Percentiles rank a stretch among this genome's conserved stretches.
These are phyloP conservation scores for Teunomyces tritomae DNA, from an alignment of 805 yeast species.

Conservation along the genomic window DNA sequence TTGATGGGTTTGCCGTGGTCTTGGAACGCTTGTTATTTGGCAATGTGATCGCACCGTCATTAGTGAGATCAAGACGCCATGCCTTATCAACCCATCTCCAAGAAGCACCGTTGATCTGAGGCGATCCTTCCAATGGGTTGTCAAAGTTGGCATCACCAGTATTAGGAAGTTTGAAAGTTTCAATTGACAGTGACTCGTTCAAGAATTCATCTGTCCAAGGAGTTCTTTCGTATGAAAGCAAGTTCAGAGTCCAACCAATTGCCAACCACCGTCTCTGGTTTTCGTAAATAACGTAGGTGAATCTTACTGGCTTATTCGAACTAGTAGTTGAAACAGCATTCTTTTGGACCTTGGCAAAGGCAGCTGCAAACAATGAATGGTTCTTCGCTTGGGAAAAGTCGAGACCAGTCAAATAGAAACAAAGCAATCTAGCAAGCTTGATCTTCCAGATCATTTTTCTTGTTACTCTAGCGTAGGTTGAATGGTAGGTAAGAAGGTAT, in stretches of 20 bases:
- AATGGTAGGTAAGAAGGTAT: constrained; percentile 76
- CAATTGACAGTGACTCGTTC: constrained; percentile 79
- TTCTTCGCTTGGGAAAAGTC: constrained; percentile 56
- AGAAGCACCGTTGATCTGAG: constrained; percentile 59
- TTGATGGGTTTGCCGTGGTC: constrained; percentile 65
- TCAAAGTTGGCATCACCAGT: constrained; percentile 40
- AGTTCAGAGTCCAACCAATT: constrained; percentile 94
- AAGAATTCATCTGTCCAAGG: constrained; percentile 97
- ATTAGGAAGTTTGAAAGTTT: constrained; percentile 76
- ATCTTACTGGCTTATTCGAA: constrained; percentile 55
- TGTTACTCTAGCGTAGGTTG: constrained; percentile 79
- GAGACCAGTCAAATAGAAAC: constrained; percentile 84
- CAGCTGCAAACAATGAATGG: constrained; percentile 52
- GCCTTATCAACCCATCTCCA: constrained; percentile 96
- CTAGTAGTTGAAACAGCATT: constrained; percentile 24
- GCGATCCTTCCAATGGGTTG: constrained; percentile 24
- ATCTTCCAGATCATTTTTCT: constrained; percentile 86
- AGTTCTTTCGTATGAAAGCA: constrained; percentile 88
- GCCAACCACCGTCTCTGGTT: constrained; percentile 98
- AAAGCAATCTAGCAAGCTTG: constrained; percentile 60
- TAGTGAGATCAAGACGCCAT: constrained; percentile 88
- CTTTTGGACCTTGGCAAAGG: constrained; percentile 51
- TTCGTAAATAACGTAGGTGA: constrained; percentile 89
- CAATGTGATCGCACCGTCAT: constrained; percentile 79
- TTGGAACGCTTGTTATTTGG: constrained; percentile 54